phyloP scores from a whole-genome alignment of 2,329 filamentous ascomycete species.

The Endoconidiophora polonica region DNA sequence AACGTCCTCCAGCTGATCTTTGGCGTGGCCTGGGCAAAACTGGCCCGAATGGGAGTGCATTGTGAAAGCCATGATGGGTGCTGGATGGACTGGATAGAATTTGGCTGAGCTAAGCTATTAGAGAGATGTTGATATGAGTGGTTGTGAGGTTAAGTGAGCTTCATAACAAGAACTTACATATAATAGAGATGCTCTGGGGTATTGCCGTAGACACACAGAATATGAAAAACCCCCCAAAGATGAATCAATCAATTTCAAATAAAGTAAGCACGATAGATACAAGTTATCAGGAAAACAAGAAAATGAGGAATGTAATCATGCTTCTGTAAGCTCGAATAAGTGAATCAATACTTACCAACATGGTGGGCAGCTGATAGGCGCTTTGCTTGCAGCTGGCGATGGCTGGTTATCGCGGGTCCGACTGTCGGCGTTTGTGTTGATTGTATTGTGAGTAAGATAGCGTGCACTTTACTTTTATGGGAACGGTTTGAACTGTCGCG shows the following conservation, averaged over 20 bases:
- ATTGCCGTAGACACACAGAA: not conserved
- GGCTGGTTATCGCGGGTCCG: no score
- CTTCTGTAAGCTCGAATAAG: no score
- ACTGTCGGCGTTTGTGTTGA: no score
- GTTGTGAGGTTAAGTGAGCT: not conserved
- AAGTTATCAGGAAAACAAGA: no score
- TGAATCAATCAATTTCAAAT: not conserved
- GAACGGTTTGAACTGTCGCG: no score
- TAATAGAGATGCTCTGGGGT: not conserved
- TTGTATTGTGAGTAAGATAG: no score
- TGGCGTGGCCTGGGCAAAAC: slow-evolving; percentile 84
- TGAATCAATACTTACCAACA: no score
- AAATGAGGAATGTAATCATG: no score
- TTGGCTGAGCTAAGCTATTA: not conserved
- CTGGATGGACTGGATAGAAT: no score
- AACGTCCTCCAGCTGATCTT: slow-evolving; percentile 69
- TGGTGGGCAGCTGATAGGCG: no score
- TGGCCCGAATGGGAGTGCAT: slow-evolving; percentile 97
- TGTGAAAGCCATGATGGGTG: slow-evolving; percentile 68
- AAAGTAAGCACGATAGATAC: not conserved
- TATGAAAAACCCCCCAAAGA: not conserved
- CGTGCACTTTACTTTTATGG: no score
- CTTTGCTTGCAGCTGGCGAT: no score
- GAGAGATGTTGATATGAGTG: not conserved
- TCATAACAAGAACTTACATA: not conserved